Evolutionary conservation across 768 basidiomycete species (phyloP).

Genomic region (Cyclocybe aegerita): DNA sequence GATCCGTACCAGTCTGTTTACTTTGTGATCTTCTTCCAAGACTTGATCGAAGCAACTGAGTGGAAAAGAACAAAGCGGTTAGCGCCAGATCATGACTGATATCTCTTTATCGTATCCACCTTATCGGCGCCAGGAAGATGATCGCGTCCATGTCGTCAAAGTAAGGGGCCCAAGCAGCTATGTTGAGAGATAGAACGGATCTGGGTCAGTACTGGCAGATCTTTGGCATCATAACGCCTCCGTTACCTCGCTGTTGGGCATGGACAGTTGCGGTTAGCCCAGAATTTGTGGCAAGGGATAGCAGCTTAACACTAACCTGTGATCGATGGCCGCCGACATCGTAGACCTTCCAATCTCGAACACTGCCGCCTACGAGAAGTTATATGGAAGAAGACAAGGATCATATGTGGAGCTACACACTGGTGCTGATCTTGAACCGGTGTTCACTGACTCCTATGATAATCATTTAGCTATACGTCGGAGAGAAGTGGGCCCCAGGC

Average conservation of each 20-base stretch:
- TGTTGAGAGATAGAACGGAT: conserved; percentile 7
- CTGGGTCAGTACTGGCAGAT: neutral
- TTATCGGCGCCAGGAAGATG: conserved; percentile 71
- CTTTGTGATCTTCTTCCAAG: conserved; percentile 60
- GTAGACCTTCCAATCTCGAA: conserved; percentile 44
- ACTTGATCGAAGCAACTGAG: conserved; percentile 65
- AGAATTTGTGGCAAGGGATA: neutral
- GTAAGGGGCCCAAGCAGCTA: conserved; percentile 58
- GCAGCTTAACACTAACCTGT: conserved; percentile 42
- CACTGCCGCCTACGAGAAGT: conserved; percentile 5
- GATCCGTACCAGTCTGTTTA: conserved; percentile 57
- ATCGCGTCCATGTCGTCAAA: conserved; percentile 75
- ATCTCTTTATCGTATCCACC: conserved; percentile 22
- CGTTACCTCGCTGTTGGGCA: conserved; percentile 26
- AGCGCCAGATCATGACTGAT: neutral
- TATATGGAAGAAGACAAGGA: neutral
- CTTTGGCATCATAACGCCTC: neutral
- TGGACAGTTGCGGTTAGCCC: conserved; percentile 2
- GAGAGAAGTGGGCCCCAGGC: conserved; percentile 5
- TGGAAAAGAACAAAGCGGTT: neutral
- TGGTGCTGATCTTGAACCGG: conserved; percentile 56
- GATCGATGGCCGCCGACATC: conserved; percentile 68
- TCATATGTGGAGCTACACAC: conserved; percentile 26
- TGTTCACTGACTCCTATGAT: conserved; percentile 67
- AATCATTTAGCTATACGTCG: neutral